Evolutionary conservation across 139 green algal species (phyloP).

Genomic region (Micractinium conductrix): DNA sequence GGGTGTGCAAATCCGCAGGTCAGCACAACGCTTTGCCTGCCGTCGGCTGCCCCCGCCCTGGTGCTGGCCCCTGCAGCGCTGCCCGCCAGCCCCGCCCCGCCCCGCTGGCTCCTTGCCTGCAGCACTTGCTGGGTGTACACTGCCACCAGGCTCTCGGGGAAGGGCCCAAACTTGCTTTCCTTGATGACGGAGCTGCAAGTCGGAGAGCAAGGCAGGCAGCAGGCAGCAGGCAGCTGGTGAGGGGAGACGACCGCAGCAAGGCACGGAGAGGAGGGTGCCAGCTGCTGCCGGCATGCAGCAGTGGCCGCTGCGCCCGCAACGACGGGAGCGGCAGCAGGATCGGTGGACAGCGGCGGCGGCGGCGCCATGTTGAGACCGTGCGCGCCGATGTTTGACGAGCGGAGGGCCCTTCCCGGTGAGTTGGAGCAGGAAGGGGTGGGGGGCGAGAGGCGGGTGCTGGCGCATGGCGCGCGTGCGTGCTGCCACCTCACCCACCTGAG

Average conservation of each 20-base stretch:
- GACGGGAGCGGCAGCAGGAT: background rate
- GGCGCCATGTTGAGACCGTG: background rate
- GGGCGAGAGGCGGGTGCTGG: too few relatives aligned
- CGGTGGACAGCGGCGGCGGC: background rate
- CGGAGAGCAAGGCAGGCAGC: background rate
- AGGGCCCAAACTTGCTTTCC: constrained; percentile 88
- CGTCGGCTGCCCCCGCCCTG: too few relatives aligned
- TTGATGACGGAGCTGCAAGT: constrained; percentile 78
- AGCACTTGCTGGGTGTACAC: constrained; percentile 90
- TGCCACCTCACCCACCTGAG: constrained; percentile 62
- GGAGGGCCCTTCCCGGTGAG: too few relatives aligned
- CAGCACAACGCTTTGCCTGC: too few relatives aligned
- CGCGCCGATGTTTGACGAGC: too few relatives aligned
- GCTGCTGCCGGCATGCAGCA: background rate
- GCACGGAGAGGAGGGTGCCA: background rate
- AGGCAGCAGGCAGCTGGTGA: background rate
- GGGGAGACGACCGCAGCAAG: background rate
- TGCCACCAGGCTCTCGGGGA: constrained; percentile 88
- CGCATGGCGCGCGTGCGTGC: too few relatives aligned
- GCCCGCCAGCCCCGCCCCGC: background rate
- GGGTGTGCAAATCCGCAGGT: too few relatives aligned
- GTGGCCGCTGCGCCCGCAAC: background rate
- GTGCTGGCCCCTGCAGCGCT: too few relatives aligned
- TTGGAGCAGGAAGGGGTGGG: too few relatives aligned
- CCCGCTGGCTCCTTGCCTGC: constrained; percentile 1